Base-by-base conservation (phyloP, 176 grass and related monocot genomes). In the Pontederia paniculata region DNA sequence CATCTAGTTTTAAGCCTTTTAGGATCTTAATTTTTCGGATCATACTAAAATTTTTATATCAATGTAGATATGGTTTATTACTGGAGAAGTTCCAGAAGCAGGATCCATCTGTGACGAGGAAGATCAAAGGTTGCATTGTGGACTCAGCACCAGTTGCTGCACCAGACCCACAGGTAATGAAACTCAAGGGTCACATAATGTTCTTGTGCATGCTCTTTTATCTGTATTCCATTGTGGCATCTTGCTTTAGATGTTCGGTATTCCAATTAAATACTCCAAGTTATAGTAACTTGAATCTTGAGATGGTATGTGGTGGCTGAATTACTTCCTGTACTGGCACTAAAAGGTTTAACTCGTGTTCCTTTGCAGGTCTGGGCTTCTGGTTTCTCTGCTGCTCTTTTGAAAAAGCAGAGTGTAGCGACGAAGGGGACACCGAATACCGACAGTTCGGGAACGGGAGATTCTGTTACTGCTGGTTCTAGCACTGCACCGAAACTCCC, bases 361-460 rank as follows among this genome's bases (percentile, higher is more conserved):
- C 42, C 1, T 45, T 15, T 56, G 37, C 67, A 97, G 93, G 80
- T 97, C 55, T 97, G 86, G 93, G 86, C 93, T 46, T 81, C 63
- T 19, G 93, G 93, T n/a, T 97, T 97, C 70, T 97, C 93, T 0
- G 93, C 93, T 74, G 93, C 93, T 55, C 44, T 97, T 69, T 54
- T 97, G 76, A 97, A 88, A 70, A 90, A 97, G 61, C 54, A 74
- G 9, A 84, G 86, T n/a, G 16, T 90, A 20, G 58, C 83, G 5
- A 78, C 86, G 3, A 90, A 84, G 76, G 77, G 82, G 25, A 44
- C 45, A n/a, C 9, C 23, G 17, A 55, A 4, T 28, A 52, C 82
- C 37, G 67, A 73, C 2, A 46, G 54, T 63, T 52, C 42, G n/a
- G 68, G 78, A 65, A 65, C 58, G 12, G 79, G 75, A 10, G 47